phyloP scores from a whole-genome alignment of 2,329 filamentous ascomycete genomes.

The Claviceps paspali region DNA sequence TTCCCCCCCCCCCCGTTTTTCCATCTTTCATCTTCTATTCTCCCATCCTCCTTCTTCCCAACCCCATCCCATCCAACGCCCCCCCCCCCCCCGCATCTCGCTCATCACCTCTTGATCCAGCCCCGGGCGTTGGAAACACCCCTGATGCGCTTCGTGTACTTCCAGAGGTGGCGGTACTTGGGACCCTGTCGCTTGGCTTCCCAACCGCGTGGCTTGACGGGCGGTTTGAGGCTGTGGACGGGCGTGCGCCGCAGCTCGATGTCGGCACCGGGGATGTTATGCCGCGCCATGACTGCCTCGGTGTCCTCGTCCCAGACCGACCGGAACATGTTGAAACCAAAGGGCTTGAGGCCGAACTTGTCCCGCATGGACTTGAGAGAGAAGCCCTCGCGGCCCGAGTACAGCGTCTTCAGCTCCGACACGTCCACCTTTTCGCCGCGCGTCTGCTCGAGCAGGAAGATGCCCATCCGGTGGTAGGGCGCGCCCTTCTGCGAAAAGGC shows the following conservation, averaged over 20 bases:
- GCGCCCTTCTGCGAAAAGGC: slow-evolving; percentile 80
- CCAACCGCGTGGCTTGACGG: slow-evolving; percentile 47
- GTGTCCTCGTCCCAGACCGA: slow-evolving; percentile 81
- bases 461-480: slow-evolving; percentile 75
- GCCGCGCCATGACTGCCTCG: slow-evolving; percentile 69
- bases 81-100: background rate
- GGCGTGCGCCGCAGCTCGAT: slow-evolving; percentile 74
- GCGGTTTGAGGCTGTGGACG: slow-evolving; percentile 50
- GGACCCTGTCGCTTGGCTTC: slow-evolving; percentile 49
- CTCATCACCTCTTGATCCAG: slow-evolving; percentile 25
- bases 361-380: slow-evolving; percentile 59
- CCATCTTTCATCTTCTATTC: too few species aligned
- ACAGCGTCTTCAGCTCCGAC: slow-evolving; percentile 36
- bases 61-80: too few species aligned
- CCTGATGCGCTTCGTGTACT: slow-evolving; percentile 46
- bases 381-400: slow-evolving; percentile 49
- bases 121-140: slow-evolving; percentile 27
- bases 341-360: slow-evolving; percentile 51
- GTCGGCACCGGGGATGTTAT: slow-evolving; percentile 59
- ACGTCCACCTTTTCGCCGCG: slow-evolving; percentile 42
- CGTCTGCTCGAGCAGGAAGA: slow-evolving; percentile 73
- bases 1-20: too few species aligned
- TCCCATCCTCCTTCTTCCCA: too few species aligned
- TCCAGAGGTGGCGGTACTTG: slow-evolving; percentile 51
- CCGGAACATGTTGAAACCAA: slow-evolving; percentile 81